These are phyloP conservation scores for Porphyrellus cyaneotinctus DNA, from an alignment of 768 basidiomycete genomes.

Conservation along the genomic window DNA sequence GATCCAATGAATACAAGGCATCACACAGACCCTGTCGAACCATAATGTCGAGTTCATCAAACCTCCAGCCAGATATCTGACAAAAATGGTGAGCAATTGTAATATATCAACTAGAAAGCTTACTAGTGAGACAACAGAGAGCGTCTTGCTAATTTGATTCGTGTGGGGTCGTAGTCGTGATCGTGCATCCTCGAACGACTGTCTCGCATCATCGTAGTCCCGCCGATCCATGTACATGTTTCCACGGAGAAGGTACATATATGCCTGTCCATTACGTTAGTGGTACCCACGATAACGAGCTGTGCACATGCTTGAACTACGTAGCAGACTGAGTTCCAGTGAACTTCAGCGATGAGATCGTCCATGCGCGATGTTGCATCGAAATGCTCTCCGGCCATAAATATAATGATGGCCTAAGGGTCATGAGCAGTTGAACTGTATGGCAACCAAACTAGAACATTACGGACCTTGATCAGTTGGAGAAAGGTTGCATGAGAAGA, in stretches of 20 bases:
- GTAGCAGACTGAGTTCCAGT: neutral
- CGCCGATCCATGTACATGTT: neutral
- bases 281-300: neutral
- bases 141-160: too few relatives aligned
- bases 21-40: too few relatives aligned
- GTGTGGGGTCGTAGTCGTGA: neutral
- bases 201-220: neutral
- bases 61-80: too few relatives aligned
- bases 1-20: too few relatives aligned
- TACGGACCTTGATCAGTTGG: neutral
- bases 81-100: neutral
- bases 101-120: neutral
- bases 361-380: neutral
- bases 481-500: neutral
- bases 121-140: neutral
- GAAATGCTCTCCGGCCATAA: neutral
- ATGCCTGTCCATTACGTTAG: neutral
- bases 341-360: neutral
- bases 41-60: too few relatives aligned
- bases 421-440: too few relatives aligned
- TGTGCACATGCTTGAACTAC: neutral
- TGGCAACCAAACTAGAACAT: neutral
- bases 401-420: neutral
- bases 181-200: neutral
- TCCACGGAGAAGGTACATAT: neutral